phyloP scores from a whole-genome alignment of 2,329 filamentous ascomycete species.

The Colletotrichum neosansevieriae region DNA sequence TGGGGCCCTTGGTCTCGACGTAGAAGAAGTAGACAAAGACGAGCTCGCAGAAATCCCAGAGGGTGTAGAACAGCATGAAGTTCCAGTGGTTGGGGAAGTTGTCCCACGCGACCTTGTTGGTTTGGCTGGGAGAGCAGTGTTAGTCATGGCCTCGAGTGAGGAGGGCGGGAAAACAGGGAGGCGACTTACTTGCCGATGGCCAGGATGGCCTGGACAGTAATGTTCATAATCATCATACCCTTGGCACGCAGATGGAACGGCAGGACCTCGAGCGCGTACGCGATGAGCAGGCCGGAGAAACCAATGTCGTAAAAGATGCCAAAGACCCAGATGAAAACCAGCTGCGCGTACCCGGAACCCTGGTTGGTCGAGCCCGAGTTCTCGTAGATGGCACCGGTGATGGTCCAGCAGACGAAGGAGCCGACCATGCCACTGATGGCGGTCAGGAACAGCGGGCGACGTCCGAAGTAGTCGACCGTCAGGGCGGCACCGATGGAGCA shows the following conservation, averaged over 20 bases:
- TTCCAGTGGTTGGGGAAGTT: conserved; percentile 71
- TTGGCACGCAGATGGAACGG: conserved; percentile 70
- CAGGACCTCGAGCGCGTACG: conserved; percentile 70
- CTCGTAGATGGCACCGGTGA: conserved; percentile 65
- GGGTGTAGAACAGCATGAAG: conserved; percentile 74
- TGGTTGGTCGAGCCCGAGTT: conserved; percentile 56
- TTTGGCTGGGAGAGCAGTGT: conserved; percentile 58
- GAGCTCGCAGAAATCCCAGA: conserved; percentile 72
- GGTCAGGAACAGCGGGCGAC: conserved; percentile 65
- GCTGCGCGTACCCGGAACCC: conserved; percentile 64
- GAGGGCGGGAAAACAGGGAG: not conserved
- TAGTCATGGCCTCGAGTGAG: not conserved
- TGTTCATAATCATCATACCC: conserved; percentile 74
- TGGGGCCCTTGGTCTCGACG: conserved; percentile 77
- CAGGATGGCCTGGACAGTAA: conserved; percentile 71
- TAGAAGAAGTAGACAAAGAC: conserved; percentile 75
- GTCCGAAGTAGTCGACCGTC: conserved; percentile 63
- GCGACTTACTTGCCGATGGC: conserved; percentile 69
- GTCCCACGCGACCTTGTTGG: conserved; percentile 73
- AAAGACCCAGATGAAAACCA: conserved; percentile 71
- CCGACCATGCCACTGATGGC: conserved; percentile 62
- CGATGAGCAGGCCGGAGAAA: conserved; percentile 68
- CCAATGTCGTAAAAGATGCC: conserved; percentile 71
- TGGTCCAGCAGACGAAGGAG: conserved; percentile 63
- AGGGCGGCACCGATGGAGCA: conserved; percentile 67